Conservation (phyloP, 2,329 filamentous ascomycete species). For the Colletotrichum euphorbiae region DNA sequence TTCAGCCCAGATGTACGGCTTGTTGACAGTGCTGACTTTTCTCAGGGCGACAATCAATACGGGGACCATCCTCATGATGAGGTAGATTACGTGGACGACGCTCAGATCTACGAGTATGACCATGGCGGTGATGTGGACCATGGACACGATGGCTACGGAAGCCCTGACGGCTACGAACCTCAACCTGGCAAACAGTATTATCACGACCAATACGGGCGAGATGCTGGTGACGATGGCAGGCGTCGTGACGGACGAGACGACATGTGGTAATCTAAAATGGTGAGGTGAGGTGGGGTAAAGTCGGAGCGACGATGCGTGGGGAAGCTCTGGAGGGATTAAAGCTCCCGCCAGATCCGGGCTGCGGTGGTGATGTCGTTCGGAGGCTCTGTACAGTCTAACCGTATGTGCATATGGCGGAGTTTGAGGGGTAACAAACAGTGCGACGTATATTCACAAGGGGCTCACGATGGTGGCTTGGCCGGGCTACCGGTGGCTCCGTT, state of each 20-base stretch:
- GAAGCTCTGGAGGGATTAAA: conserved; percentile 17
- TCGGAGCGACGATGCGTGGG: neutral
- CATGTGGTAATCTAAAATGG: conserved; percentile 55
- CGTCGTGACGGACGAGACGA: conserved; percentile 52
- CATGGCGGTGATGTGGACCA: conserved; percentile 55
- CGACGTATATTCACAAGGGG: conserved; percentile 31
- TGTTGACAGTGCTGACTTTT: conserved; percentile 12
- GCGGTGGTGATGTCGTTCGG: neutral
- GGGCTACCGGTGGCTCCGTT: neutral
- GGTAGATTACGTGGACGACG: conserved; percentile 63
- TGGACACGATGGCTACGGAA: conserved; percentile 52
- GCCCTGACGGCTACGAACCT: conserved; percentile 50
- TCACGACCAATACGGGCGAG: conserved; percentile 50
- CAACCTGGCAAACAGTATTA: conserved; percentile 56
- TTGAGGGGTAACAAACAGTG: conserved; percentile 32
- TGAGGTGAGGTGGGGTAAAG: neutral
- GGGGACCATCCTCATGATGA: conserved; percentile 58
- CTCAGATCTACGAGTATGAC: conserved; percentile 65
- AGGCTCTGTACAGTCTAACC: conserved; percentile 35
- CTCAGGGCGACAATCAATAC: conserved; percentile 60
- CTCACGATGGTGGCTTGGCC: conserved; percentile 2
- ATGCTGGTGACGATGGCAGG: conserved; percentile 46
- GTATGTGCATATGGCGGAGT: conserved; percentile 38
- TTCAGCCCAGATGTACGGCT: conserved; percentile 23
- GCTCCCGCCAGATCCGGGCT: neutral